phyloP scores from a whole-genome alignment of 805 yeast species.

The Metschnikowia gelsemii region DNA sequence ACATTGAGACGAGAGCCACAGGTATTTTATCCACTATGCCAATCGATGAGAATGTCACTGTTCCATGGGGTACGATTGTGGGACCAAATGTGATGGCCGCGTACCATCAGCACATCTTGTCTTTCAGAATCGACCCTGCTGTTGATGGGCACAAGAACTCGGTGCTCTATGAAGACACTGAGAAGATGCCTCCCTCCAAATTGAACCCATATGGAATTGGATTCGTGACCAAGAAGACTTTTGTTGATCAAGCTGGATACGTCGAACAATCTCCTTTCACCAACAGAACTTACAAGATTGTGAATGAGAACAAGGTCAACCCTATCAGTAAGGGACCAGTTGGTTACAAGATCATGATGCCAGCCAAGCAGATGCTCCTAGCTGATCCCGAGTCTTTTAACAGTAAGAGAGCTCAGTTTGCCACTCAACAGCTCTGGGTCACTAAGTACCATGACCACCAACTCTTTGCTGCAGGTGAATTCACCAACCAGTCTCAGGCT shows the following conservation, averaged over 20 bases:
- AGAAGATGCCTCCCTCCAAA: constrained; percentile 54
- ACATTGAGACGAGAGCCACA: constrained; percentile 79
- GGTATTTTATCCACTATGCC: constrained; percentile 87
- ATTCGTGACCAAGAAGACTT: constrained; percentile 59
- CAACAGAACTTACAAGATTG: constrained; percentile 69
- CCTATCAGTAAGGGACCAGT: constrained; percentile 70
- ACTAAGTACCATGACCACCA: constrained; percentile 73
- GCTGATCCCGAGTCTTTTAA: constrained; percentile 65
- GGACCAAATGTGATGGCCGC: constrained; percentile 84
- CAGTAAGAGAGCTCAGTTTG: constrained; percentile 68
- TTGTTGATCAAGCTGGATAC: constrained; percentile 67
- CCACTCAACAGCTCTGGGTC: constrained; percentile 80
- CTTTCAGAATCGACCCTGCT: constrained; percentile 80
- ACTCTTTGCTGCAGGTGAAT: constrained; percentile 79
- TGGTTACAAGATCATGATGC: constrained; percentile 71
- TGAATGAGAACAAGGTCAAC: constrained; percentile 71
- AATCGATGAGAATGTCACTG: constrained; percentile 62
- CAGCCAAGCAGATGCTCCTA: constrained; percentile 73
- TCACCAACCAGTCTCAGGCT: constrained; percentile 72
- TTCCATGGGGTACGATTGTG: constrained; percentile 73
- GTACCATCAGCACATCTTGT: constrained; percentile 77
- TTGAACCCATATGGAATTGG: constrained; percentile 71
- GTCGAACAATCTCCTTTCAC: constrained; percentile 76
- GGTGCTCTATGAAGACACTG: constrained; percentile 67
- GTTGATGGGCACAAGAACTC: constrained; percentile 78